A percentile compares a stretch with the other conserved stretches of the same genome.
Conservation (phyloP, 345 rosid genomes). For the Moringa oleifera region DNA sequence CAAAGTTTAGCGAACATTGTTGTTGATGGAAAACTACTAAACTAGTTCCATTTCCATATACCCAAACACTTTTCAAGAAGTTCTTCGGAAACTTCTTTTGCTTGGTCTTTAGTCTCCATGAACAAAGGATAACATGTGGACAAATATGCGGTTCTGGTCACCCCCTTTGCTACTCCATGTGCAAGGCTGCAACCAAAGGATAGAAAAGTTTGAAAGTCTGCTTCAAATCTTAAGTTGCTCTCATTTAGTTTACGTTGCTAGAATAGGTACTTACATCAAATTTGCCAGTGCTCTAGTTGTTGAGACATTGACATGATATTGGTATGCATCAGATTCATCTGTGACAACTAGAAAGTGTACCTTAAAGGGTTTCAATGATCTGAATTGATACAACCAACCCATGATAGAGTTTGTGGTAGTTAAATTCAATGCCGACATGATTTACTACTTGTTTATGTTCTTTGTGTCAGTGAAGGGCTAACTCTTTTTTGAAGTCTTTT, state of each 20-base stretch:
- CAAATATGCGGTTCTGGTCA: not conserved
- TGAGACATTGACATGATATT: slow-evolving; percentile 10
- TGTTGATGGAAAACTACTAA: no score
- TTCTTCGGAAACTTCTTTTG: not conserved
- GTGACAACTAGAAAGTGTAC: not conserved
- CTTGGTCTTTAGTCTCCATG: slow-evolving; percentile 6
- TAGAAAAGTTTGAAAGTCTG: not conserved
- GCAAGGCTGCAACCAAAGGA: slow-evolving; percentile 11
- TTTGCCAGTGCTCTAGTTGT: slow-evolving; percentile 3
- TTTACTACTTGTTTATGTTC: not conserved
- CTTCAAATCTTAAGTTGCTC: slow-evolving; percentile 3
- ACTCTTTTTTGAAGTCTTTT: not conserved
- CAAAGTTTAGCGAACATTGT: no score
- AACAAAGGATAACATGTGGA: slow-evolving; percentile 13
- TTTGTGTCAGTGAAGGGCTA: not conserved
- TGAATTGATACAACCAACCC: no score
- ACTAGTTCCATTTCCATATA: no score
- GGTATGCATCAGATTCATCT: not conserved
- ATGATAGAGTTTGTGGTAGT: not conserved
- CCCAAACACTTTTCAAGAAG: no score
- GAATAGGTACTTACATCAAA: no score
- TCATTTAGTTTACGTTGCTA: no score
- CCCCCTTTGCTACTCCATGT: slow-evolving; percentile 6
- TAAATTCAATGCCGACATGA: slow-evolving; percentile 13
- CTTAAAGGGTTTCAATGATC: not conserved